Base-by-base conservation (phyloP, 768 basidiomycete species). In the Macrolepiota dolichaula region DNA sequence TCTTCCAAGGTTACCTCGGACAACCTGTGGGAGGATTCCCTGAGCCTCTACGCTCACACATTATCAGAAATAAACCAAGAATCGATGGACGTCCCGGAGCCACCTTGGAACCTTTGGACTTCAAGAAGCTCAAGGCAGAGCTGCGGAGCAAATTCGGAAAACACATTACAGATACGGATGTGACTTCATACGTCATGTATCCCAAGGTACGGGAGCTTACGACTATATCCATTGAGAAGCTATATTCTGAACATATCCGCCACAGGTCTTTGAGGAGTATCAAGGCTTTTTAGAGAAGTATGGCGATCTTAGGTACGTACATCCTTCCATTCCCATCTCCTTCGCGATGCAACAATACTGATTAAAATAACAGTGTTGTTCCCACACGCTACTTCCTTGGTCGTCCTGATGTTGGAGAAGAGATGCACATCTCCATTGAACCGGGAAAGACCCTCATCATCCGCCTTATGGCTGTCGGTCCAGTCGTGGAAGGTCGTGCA, bases 21-120 rank as follows among this genome's bases (percentile, higher is more conserved):
- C 94, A 98, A 71, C 97, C 97, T 58, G 90, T 93, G 70, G 97
- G 95, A 71, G 96, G 97, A 51, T 98, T 98, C 91, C 97, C 97
- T 60, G 97, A 99, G 73, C 95, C 96, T 42, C 78, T 99, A 64
- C 93, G 97, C 65, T 83, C 87, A 64, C 84, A 87, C 65, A 84
- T 99, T 70, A 99, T 98, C 72, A 87, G 97, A 69, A 87, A 94
- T 75, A 96, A 95, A 75, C 87, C 89, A 49, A 86, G 92, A 74
- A 96, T 98, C 70, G 94, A 98, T 68, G 91, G 85, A 49, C 91
- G 97, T 63, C 97, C 97, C 24, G 97, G 97, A 64, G 82, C 88
- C 38, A 85, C 81, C n/a, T 82, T 99, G 85, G 77, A 79, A 63
- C 92, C 97, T 35, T 74, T 98, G 64, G 91, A 98, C 73, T 95